phyloP scores from a whole-genome alignment of 495 filamentous ascomycete species.

The Ramalina peruviana region DNA sequence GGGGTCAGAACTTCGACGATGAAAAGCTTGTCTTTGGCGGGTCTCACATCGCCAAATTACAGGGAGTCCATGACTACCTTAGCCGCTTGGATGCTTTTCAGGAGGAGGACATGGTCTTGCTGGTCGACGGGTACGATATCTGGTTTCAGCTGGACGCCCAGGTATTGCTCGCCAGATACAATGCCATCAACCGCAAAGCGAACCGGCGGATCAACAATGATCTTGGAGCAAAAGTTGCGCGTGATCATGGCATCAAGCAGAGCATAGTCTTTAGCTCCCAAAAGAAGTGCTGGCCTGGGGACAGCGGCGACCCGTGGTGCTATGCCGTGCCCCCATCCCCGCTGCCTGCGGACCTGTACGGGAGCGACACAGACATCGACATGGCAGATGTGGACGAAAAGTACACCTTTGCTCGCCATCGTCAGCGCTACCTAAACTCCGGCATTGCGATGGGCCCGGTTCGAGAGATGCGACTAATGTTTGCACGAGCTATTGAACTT shows the following conservation, averaged over 20 bases:
- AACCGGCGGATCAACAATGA: background rate
- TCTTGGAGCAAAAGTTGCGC: background rate
- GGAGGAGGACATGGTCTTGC: conserved; percentile 4
- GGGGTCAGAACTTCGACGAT: conserved; percentile 2
- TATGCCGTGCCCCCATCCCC: conserved; percentile 1
- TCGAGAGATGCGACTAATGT: conserved; percentile 4
- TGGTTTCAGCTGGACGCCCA: conserved; percentile 7
- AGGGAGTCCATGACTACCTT: conserved; percentile 1
- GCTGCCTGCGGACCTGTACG: conserved; percentile 4
- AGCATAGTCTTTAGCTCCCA: conserved; percentile 4
- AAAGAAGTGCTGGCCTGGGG: conserved; percentile 9
- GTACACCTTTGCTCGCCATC: background rate
- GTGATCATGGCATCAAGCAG: background rate
- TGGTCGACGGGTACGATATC: conserved; percentile 8
- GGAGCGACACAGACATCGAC: conserved; percentile 4
- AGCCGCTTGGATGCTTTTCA: background rate
- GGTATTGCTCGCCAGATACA: conserved; percentile 2
- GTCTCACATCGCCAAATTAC: conserved; percentile 6
- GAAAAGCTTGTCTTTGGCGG: background rate
- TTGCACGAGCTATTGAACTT: background rate
- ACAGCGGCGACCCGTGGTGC: background rate
- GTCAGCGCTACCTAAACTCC: conserved; percentile 5
- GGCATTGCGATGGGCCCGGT: conserved; percentile 5
- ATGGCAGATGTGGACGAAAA: background rate
- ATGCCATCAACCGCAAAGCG: conserved; percentile 1